These are phyloP conservation scores for Lentinula detonsa DNA, from an alignment of 768 basidiomycete genomes.

Conservation along the genomic window DNA sequence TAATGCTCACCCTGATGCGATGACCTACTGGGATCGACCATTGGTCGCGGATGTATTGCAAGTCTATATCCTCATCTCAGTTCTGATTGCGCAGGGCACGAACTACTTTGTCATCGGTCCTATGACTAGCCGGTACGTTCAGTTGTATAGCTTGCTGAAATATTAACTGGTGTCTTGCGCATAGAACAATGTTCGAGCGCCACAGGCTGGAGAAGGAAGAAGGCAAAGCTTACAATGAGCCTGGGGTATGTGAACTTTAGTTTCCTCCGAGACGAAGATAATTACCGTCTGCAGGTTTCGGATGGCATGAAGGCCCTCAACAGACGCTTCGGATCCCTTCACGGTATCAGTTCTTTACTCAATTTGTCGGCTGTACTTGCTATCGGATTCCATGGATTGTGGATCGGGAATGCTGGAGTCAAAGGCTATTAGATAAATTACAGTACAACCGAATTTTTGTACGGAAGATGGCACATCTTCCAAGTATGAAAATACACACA, in stretches of 20 bases:
- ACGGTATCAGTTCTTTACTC: slow-evolving; percentile 63
- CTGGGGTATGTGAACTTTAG: slow-evolving; percentile 40
- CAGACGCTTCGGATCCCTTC: slow-evolving; percentile 57
- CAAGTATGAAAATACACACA: slow-evolving; percentile 21
- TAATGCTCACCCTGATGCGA: slow-evolving; percentile 49
- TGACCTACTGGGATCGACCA: slow-evolving; percentile 40
- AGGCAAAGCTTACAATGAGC: slow-evolving; percentile 59
- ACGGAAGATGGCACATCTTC: neutral
- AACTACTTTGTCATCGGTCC: slow-evolving; percentile 74
- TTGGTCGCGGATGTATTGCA: slow-evolving; percentile 57
- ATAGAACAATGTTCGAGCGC: slow-evolving; percentile 70
- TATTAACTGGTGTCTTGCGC: neutral
- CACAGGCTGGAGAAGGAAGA: slow-evolving; percentile 72
- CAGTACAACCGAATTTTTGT: neutral
- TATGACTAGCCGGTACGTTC: slow-evolving; percentile 55
- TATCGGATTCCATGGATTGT: slow-evolving; percentile 63
- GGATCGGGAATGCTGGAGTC: slow-evolving; percentile 56
- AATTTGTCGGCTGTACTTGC: slow-evolving; percentile 59
- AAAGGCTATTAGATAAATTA: slow-evolving; percentile 15
- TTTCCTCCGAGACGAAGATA: neutral
- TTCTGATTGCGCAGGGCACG: slow-evolving; percentile 41
- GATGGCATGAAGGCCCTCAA: slow-evolving; percentile 64
- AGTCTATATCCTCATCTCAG: slow-evolving; percentile 47
- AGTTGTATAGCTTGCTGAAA: neutral
- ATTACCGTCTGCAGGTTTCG: slow-evolving; percentile 42